Percentiles rank a stretch among this genome's conserved stretches.
Conservation (phyloP, 768 basidiomycete species). For the Xerocomellus dryophilus region DNA sequence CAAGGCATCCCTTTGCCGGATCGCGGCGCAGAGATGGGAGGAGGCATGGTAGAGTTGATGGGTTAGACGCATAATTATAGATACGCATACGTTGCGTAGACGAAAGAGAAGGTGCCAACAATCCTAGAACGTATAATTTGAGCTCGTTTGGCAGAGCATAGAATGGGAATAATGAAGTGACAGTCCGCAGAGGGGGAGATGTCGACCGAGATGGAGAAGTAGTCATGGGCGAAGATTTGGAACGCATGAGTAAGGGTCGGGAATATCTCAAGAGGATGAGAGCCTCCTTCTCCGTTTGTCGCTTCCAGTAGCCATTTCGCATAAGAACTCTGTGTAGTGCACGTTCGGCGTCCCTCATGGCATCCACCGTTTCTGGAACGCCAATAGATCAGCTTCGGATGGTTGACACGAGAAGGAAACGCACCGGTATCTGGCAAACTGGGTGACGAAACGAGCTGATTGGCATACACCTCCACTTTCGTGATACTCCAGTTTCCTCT, state of each 20-base stretch:
- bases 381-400: conserved; percentile 14
- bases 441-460: conserved; percentile 30
- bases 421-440: conserved; percentile 5
- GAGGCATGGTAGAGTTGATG: conserved; percentile 46
- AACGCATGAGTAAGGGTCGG: conserved; percentile 44
- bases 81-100: conserved; percentile 55
- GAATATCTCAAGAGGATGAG: conserved; percentile 48
- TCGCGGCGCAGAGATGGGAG: conserved; percentile 32
- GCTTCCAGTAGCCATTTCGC: conserved; percentile 49
- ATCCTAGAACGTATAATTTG: conserved; percentile 52
- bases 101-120: conserved; percentile 56
- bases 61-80: conserved; percentile 48
- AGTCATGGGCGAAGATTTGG: conserved; percentile 14
- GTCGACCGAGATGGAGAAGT: conserved; percentile 12
- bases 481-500: conserved; percentile 48
- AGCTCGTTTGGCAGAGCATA: conserved; percentile 53
- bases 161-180: conserved; percentile 36
- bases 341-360: conserved; percentile 36
- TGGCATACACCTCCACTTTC: conserved; percentile 49
- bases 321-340: conserved; percentile 37
- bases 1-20: conserved; percentile 14
- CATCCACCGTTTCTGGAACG: conserved; percentile 18
- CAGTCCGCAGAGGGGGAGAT: conserved; percentile 14
- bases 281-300: conserved; percentile 46
- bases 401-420: conserved; percentile 4